Evolutionary conservation across 805 yeast genomes (phyloP).

Genomic region (Lipomyces anomalus): DNA sequence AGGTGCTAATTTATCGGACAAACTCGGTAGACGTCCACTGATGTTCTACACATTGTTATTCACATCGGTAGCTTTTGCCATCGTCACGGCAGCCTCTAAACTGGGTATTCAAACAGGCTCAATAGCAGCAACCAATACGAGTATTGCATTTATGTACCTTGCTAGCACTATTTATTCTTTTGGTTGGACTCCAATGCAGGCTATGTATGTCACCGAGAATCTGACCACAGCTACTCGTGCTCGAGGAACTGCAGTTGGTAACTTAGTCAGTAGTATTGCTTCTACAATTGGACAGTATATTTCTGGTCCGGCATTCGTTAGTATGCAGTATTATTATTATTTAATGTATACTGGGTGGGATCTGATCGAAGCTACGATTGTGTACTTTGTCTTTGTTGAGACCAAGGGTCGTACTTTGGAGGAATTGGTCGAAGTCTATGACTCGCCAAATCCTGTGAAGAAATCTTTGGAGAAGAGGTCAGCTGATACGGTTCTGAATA

Average conservation of each 20-base stretch:
- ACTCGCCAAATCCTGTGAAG: constrained; percentile 14
- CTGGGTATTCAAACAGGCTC: constrained; percentile 42
- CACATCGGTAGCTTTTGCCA: constrained; percentile 35
- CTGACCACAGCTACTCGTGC: constrained; percentile 35
- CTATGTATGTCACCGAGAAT: constrained; percentile 27
- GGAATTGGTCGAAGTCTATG: constrained; percentile 41
- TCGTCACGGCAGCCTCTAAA: constrained; percentile 40
- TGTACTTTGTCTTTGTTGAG: constrained; percentile 51
- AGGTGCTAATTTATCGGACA: constrained; percentile 8
- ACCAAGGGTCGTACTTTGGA: constrained; percentile 57
- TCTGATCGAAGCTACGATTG: constrained; percentile 42
- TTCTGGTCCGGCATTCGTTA: constrained; percentile 40
- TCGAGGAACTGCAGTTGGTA: constrained; percentile 35
- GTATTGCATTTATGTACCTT: constrained; percentile 12
- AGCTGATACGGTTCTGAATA: constrained; percentile 4
- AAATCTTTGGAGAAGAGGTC: constrained; percentile 11
- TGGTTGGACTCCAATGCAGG: constrained; percentile 20
- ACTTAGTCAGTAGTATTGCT: constrained; percentile 29
- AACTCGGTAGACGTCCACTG: constrained; percentile 6
- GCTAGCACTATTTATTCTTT: constrained; percentile 10
- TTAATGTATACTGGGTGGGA: constrained; percentile 54
- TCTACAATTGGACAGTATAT: constrained; percentile 33
- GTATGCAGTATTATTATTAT: constrained; percentile 51
- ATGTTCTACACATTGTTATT: too few relatives aligned
- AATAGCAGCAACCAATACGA: background rate